A percentile compares a stretch with the other conserved stretches of the same genome.
phyloP scores from a whole-genome alignment of 345 rosid species.

The Geranium rotundifolium region DNA sequence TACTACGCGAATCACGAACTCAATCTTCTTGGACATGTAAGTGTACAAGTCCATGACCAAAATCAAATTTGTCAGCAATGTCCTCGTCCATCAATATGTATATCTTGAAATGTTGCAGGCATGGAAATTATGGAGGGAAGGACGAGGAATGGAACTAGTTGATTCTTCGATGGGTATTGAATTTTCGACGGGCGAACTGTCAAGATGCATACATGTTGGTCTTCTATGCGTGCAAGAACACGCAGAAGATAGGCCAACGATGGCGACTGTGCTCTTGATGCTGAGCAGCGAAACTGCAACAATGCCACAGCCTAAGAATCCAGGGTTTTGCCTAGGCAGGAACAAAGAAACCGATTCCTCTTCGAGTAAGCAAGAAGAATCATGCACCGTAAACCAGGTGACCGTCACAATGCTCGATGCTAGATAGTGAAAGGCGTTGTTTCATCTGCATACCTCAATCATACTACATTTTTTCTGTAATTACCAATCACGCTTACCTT shows the following conservation, averaged over 20 bases:
- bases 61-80: too few relatives aligned
- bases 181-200: background rate
- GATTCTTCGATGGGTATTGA: background rate
- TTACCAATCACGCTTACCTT: background rate
- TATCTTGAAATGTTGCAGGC: background rate
- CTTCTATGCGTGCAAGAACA: background rate
- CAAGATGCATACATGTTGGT: background rate
- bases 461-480: background rate
- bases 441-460: background rate
- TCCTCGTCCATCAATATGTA: background rate
- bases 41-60: background rate
- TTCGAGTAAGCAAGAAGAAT: background rate
- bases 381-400: background rate
- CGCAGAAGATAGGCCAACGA: background rate
- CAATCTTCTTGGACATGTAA: background rate
- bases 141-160: background rate
- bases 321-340: background rate
- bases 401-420: background rate
- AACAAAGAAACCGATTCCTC: background rate
- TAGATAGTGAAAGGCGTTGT: background rate
- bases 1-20: background rate
- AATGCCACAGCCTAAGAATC: background rate
- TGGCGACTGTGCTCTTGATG: background rate
- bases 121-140: background rate
- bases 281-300: background rate